Evolutionary conservation across 1,284 basidiomycete species (phyloP), one percentile per base, ranked within the genome.

Genomic region (Trichosporon asahii): DNA sequence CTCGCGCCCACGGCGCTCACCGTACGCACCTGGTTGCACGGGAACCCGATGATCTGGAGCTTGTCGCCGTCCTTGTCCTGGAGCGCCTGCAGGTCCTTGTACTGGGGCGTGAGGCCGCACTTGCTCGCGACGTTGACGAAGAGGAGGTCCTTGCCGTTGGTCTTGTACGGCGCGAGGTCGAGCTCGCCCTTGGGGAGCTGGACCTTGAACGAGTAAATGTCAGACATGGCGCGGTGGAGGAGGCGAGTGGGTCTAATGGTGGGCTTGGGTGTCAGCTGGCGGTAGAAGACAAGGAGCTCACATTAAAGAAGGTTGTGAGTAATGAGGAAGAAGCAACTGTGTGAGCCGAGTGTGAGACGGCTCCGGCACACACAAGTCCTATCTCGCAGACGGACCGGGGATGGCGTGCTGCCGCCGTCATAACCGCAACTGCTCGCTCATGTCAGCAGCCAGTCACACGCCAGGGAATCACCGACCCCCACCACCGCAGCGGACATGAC

Each of bases 11-110:
- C 40, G 4, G 49, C 49, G 4, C 6, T 18, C 23, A 8, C 29
- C 18, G 25, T 40, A 25, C 92, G 92, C 18, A 61, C 68, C 85
- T 95, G 94, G 82, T 96, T 95, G 85, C 90, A 95, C 35, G 94
- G 94, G 86, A 95, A 95, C 1, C 94, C 94, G 69, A 96, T 86
- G 76, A 95, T 88, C 70, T 90, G 86, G 67, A 96, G 87, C 18
- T 86, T 91, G 71, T 88, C 86, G 76, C 90, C 90, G 85, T 94
- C 90, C 82, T 94, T 93, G 75, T 94, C 89, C 82, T 95, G 89
- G 40, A 97, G 84, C 7, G 85, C 85, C 84, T 97, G 92, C 23
- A 97, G 87, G 73, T 92, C 92, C 79, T 88, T 90, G 84, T 95
- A 95, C 82, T 96, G 94, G 9, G 91, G 90, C 6, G 93, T 94